Percentiles rank a stretch among this genome's conserved stretches.
These are phyloP conservation scores for Vitis hybrid DNA, from an alignment of 177 flowering plant species.

Conservation along the genomic window DNA sequence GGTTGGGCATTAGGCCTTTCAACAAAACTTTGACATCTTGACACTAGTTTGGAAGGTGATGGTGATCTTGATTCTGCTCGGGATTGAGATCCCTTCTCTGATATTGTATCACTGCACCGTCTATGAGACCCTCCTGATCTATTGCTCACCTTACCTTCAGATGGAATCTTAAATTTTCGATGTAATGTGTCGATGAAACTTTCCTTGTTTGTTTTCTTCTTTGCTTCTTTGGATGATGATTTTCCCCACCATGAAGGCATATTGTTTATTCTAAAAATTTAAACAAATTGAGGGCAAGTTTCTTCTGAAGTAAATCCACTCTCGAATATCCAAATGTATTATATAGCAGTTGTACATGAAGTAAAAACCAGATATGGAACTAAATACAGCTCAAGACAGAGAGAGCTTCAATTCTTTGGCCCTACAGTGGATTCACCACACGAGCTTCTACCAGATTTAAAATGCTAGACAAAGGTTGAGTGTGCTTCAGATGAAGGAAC, in stretches of 20 bases:
- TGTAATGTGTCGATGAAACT: slow-evolving; percentile 71
- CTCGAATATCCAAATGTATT: neutral
- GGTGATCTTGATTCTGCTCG: slow-evolving; percentile 71
- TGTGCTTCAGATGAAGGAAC: slow-evolving; percentile 1
- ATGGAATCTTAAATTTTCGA: slow-evolving; percentile 55
- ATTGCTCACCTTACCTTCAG: slow-evolving; percentile 51
- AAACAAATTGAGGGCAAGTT: neutral
- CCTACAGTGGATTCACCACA: slow-evolving; percentile 8
- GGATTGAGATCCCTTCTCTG: slow-evolving; percentile 66
- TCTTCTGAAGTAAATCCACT: slow-evolving; percentile 9
- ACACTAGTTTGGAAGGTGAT: slow-evolving; percentile 75
- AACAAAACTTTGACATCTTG: slow-evolving; percentile 92
- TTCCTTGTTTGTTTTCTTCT: slow-evolving; percentile 75
- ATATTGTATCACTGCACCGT: slow-evolving; percentile 49
- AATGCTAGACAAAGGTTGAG: neutral
- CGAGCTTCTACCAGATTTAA: neutral
- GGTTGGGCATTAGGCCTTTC: slow-evolving; percentile 83
- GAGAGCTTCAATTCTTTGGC: neutral
- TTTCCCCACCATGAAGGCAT: slow-evolving; percentile 97
- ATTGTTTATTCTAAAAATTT: slow-evolving; percentile 5
- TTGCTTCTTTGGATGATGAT: slow-evolving; percentile 79
- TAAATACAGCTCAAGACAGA: neutral
- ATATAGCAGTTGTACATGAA: neutral
- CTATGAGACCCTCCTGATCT: slow-evolving; percentile 61
- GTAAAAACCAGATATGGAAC: neutral